Conservation (phyloP, 1,139 yeast genomes). For the Blastobotrys buckinghamii region DNA sequence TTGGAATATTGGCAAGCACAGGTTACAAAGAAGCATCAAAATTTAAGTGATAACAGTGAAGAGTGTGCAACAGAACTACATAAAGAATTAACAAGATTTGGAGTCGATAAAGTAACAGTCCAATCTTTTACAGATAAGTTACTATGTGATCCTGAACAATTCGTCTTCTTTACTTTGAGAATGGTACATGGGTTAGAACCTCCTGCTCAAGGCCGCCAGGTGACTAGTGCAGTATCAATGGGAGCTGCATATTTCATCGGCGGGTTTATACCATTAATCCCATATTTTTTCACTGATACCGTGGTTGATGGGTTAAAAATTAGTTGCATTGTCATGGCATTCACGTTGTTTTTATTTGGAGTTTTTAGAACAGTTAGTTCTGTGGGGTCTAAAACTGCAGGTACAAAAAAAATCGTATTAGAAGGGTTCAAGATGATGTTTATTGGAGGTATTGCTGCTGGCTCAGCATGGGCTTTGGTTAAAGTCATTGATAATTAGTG, state of each 20-base stretch:
- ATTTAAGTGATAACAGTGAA: slow-evolving; percentile 51
- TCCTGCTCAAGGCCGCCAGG: slow-evolving; percentile 72
- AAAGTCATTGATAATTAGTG: slow-evolving; percentile 52
- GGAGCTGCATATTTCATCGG: slow-evolving; percentile 72
- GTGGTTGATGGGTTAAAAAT: slow-evolving; percentile 73
- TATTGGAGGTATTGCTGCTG: slow-evolving; percentile 94
- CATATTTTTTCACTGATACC: slow-evolving; percentile 66
- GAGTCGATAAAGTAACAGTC: slow-evolving; percentile 60
- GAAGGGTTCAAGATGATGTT: slow-evolving; percentile 91
- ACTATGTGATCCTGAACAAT: slow-evolving; percentile 49
- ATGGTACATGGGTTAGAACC: slow-evolving; percentile 73
- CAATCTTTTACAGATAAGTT: slow-evolving; percentile 55
- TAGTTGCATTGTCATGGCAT: slow-evolving; percentile 74
- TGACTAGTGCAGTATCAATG: slow-evolving; percentile 70
- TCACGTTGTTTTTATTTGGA: slow-evolving; percentile 86
- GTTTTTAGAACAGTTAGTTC: slow-evolving; percentile 78
- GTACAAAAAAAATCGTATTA: slow-evolving; percentile 50
- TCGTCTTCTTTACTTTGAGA: slow-evolving; percentile 67
- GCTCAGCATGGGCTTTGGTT: slow-evolving; percentile 93
- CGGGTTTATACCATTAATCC: slow-evolving; percentile 74
- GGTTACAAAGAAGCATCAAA: slow-evolving; percentile 57
- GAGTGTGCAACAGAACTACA: slow-evolving; percentile 50
- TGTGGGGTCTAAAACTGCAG: slow-evolving; percentile 57
- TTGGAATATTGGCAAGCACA: slow-evolving; percentile 45
- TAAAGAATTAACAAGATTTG: slow-evolving; percentile 60